Evolutionary conservation across 2,329 filamentous ascomycete species (phyloP).

Genomic region (Aspergillus sp.): DNA sequence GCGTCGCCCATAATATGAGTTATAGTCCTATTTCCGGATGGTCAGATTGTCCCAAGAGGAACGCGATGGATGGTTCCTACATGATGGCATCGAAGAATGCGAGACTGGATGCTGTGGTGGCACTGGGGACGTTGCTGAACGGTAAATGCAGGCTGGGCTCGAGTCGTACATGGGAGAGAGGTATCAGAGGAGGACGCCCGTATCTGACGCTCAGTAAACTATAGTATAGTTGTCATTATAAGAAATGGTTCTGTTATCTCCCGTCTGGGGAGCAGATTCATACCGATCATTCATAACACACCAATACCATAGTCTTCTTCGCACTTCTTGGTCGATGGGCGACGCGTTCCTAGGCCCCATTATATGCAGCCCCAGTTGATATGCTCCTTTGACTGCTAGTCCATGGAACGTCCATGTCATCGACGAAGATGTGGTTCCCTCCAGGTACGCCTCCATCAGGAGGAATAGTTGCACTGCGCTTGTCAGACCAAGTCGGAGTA

Average conservation of each 20-base stretch:
- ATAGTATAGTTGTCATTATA: too few relatives aligned
- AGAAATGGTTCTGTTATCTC: too few relatives aligned
- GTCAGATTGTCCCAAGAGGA: too few relatives aligned
- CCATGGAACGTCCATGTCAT: slow-evolving; percentile 6
- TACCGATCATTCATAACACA: slow-evolving; percentile 11
- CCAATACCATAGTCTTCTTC: slow-evolving; percentile 6
- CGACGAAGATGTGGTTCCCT: slow-evolving; percentile 2
- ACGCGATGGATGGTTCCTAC: too few relatives aligned
- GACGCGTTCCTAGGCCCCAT: too few relatives aligned
- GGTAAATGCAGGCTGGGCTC: not conserved
- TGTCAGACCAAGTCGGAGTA: too few relatives aligned
- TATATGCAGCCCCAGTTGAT: slow-evolving; percentile 9
- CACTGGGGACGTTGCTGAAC: slow-evolving; percentile 3
- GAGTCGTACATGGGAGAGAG: not conserved
- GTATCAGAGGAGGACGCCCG: slow-evolving; percentile 2
- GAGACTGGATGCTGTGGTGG: not conserved
- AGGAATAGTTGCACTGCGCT: not conserved
- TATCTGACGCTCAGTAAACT: slow-evolving; percentile 3
- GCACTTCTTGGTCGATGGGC: not conserved
- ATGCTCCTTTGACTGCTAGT: slow-evolving; percentile 5
- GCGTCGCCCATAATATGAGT: slow-evolving; percentile 7
- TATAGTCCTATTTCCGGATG: too few relatives aligned
- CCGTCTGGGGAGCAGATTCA: too few relatives aligned
- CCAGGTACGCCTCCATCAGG: slow-evolving; percentile 1
- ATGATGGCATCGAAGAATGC: slow-evolving; percentile 1